Conservation (phyloP, 2,329 filamentous ascomycete genomes). For the Alternaria consortialis region DNA sequence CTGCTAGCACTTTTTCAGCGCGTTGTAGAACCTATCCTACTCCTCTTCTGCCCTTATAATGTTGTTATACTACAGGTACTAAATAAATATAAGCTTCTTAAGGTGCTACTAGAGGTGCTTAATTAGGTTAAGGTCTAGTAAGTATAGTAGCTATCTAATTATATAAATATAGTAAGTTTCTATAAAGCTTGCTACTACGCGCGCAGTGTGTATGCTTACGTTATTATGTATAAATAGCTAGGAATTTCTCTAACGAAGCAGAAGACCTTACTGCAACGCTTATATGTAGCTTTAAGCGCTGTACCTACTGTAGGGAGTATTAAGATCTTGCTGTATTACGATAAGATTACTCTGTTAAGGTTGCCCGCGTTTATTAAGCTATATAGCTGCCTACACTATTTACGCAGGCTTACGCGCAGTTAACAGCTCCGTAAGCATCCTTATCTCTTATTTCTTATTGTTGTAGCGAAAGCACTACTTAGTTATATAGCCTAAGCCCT, state of each 20-base stretch:
- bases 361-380: background rate
- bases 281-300: conserved; percentile 12
- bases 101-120: conserved; percentile 34
- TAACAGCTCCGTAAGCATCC: conserved; percentile 21
- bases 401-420: conserved; percentile 3
- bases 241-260: conserved; percentile 6
- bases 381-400: background rate
- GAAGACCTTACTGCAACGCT: conserved; percentile 19
- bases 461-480: conserved; percentile 23
- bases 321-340: background rate
- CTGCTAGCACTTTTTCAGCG: conserved; percentile 20
- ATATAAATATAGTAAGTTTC: conserved; percentile 18
- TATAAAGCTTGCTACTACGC: conserved; percentile 17
- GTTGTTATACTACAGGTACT: conserved; percentile 26
- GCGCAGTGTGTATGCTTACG: background rate
- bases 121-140: conserved; percentile 41
- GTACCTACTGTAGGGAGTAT: background rate
- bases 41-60: conserved; percentile 12
- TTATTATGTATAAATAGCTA: conserved; percentile 35
- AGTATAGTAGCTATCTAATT: conserved; percentile 32
- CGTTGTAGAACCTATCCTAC: conserved; percentile 19
- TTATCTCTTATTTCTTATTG: conserved; percentile 24
- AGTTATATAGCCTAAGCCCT: conserved; percentile 13
- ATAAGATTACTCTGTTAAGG: background rate
- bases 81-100: conserved; percentile 29